These are phyloP conservation scores for Cladophialophora yegresii DNA, from an alignment of 2,329 filamentous ascomycete genomes.

Conservation along the genomic window DNA sequence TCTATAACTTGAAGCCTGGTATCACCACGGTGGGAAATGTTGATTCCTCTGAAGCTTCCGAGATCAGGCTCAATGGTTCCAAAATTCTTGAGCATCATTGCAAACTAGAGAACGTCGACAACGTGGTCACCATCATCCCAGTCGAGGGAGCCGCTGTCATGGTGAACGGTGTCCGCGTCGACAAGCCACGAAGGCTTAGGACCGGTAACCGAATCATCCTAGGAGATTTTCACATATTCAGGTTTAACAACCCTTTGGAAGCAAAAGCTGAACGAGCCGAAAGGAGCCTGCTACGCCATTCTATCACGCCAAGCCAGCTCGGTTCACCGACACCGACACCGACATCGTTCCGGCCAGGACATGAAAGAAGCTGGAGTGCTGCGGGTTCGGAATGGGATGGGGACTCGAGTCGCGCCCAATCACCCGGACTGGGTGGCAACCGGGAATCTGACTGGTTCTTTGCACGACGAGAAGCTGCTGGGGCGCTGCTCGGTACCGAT, in stretches of 20 bases:
- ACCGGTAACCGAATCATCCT: slow-evolving; percentile 94
- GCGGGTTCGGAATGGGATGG: slow-evolving; percentile 73
- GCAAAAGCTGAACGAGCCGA: slow-evolving; percentile 89
- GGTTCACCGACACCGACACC: slow-evolving; percentile 60
- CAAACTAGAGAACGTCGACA: slow-evolving; percentile 88
- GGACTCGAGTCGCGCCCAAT: slow-evolving; percentile 73
- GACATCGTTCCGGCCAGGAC: slow-evolving; percentile 61
- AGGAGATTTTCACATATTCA: slow-evolving; percentile 97
- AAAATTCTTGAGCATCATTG: slow-evolving; percentile 93
- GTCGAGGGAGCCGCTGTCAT: slow-evolving; percentile 93
- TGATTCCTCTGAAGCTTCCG: slow-evolving; percentile 77
- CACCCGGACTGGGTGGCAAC: slow-evolving; percentile 68
- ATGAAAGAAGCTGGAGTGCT: slow-evolving; percentile 79
- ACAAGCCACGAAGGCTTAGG: slow-evolving; percentile 79
- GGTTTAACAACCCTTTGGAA: slow-evolving; percentile 97
- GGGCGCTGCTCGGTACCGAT: slow-evolving; percentile 83
- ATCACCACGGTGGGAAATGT: slow-evolving; percentile 93
- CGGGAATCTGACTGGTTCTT: slow-evolving; percentile 94
- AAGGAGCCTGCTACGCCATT: slow-evolving; percentile 77
- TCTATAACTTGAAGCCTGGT: slow-evolving; percentile 97
- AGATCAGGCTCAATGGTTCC: slow-evolving; percentile 90
- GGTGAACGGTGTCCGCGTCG: slow-evolving; percentile 91
- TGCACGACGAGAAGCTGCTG: slow-evolving; percentile 88
- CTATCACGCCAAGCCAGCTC: slow-evolving; percentile 65
- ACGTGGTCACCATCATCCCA: slow-evolving; percentile 86